A percentile compares a stretch with the other conserved stretches of the same genome.
Evolutionary conservation across 1,139 yeast species (phyloP).

Genomic region (Pichia norvegensis): DNA sequence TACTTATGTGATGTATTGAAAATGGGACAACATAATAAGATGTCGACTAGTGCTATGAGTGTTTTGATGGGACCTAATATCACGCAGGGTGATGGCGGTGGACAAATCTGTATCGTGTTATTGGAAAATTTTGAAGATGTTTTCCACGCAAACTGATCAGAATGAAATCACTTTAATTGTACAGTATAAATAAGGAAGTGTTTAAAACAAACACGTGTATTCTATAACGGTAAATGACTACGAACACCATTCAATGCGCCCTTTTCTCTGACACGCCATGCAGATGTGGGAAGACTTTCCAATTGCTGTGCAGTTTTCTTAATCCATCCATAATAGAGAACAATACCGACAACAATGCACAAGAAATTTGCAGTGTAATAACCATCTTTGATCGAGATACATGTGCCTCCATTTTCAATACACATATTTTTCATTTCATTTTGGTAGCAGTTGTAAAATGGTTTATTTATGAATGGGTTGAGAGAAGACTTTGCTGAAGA

Average conservation of each 20-base stretch:
- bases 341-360: conserved; percentile 63
- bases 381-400: conserved; percentile 61
- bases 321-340: conserved; percentile 60
- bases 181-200: background rate
- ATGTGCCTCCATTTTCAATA: conserved; percentile 44
- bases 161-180: background rate
- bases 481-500: conserved; percentile 1
- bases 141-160: conserved; percentile 9
- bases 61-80: conserved; percentile 30
- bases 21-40: conserved; percentile 62
- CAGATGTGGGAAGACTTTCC: conserved; percentile 54
- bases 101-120: conserved; percentile 27
- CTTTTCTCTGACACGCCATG: conserved; percentile 52
- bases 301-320: conserved; percentile 48
- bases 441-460: conserved; percentile 34
- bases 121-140: conserved; percentile 24
- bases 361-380: conserved; percentile 69
- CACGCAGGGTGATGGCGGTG: conserved; percentile 28
- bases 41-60: conserved; percentile 45
- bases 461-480: conserved; percentile 27
- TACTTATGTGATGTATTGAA: conserved; percentile 60
- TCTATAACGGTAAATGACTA: conserved; percentile 11
- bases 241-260: conserved; percentile 11
- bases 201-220: background rate
- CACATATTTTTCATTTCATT: conserved; percentile 44